phyloP scores from a whole-genome alignment of 108 stramenopile species.

The Pseudonitzschia pungens region DNA sequence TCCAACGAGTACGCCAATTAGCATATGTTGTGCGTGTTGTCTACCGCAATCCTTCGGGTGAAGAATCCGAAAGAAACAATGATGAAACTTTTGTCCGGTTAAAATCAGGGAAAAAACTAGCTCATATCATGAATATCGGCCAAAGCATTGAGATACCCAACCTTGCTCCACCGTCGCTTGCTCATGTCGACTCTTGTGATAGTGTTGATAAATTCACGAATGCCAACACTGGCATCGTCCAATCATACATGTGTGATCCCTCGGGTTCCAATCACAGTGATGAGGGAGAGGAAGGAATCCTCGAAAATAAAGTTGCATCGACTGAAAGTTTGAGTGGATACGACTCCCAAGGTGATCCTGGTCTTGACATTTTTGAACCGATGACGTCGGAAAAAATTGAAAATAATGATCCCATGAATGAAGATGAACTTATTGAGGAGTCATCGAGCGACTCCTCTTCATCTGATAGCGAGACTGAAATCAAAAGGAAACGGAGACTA shows the following conservation, averaged over 20 bases:
- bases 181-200: neutral
- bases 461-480: slow-evolving; percentile 8
- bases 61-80: slow-evolving; percentile 6
- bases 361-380: neutral
- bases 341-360: slow-evolving; percentile 1
- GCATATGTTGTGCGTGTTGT: slow-evolving; percentile 74
- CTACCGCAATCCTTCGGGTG: slow-evolving; percentile 28
- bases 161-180: neutral
- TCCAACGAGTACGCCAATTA: slow-evolving; percentile 58
- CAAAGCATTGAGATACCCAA: slow-evolving; percentile 21
- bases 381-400: neutral
- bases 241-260: neutral
- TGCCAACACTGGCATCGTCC: neutral
- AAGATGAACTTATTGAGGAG: slow-evolving; percentile 1
- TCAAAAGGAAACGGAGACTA: slow-evolving; percentile 35
- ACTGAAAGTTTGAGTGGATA: slow-evolving; percentile 1
- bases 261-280: neutral
- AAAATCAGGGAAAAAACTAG: slow-evolving; percentile 52
- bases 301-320: neutral
- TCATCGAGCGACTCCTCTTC: slow-evolving; percentile 5
- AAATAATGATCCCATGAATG: neutral
- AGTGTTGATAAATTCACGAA: slow-evolving; percentile 6
- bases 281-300: slow-evolving; percentile 3
- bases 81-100: slow-evolving; percentile 30
- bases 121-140: slow-evolving; percentile 58